phyloP scores from a whole-genome alignment of 495 filamentous ascomycete genomes.

The Aspergillus baeticus region DNA sequence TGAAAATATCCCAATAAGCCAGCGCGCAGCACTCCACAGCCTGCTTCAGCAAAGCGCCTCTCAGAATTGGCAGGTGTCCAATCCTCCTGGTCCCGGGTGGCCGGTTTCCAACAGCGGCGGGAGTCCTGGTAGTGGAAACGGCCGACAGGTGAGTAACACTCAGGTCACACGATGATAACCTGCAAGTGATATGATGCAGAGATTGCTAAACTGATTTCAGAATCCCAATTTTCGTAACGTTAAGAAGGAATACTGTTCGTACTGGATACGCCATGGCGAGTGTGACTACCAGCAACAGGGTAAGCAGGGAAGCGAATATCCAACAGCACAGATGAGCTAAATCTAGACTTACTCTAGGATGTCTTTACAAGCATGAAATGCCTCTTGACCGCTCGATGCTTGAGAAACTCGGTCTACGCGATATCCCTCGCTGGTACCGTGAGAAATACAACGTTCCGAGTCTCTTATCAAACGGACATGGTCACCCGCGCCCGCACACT shows the following conservation, averaged over 20 bases:
- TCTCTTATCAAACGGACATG: constrained; percentile 20
- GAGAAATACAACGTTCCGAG: constrained; percentile 42
- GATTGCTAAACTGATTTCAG: constrained; percentile 9
- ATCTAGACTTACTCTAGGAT: constrained; percentile 42
- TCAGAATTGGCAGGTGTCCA: constrained; percentile 15
- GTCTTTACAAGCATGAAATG: constrained; percentile 86
- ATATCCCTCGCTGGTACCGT: constrained; percentile 56
- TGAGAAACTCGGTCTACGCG: constrained; percentile 57
- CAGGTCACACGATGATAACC: not conserved
- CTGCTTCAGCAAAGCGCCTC: constrained; percentile 21
- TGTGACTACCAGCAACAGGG: constrained; percentile 82
- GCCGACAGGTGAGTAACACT: constrained; percentile 22
- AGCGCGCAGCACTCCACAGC: constrained; percentile 23
- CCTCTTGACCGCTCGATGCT: constrained; percentile 61
- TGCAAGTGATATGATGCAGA: not conserved
- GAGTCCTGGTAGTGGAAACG: constrained; percentile 2
- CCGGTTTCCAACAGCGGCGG: constrained; percentile 14
- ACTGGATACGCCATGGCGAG: constrained; percentile 80
- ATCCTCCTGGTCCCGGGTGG: constrained; percentile 16
- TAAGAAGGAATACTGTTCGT: constrained; percentile 79
- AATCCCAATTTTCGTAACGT: constrained; percentile 13
- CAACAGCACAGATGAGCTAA: constrained; percentile 10
- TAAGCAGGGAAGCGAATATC: constrained; percentile 9
- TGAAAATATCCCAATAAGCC: constrained; percentile 20
- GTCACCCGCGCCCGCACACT: constrained; percentile 16